A percentile compares a stretch with the other conserved stretches of the same genome.
These are phyloP conservation scores for Kernera saxatilis DNA, from an alignment of 345 rosid species.

Conservation along the genomic window DNA sequence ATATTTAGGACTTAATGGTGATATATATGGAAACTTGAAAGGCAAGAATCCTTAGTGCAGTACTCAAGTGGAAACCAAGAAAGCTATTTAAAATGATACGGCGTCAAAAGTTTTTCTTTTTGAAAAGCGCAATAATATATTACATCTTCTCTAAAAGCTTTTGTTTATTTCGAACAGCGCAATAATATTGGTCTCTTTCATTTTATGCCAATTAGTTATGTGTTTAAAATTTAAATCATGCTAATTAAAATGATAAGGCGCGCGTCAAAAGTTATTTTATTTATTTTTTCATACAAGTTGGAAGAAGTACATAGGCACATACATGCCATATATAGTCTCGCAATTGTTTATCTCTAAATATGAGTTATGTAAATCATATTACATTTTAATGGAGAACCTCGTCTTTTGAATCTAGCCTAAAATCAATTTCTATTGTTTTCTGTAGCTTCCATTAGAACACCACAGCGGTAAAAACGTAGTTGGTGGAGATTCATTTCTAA, in stretches of 20 bases:
- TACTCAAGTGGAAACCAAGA: not conserved
- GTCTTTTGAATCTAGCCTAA: not conserved
- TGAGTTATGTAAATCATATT: not conserved
- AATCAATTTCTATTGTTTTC: not conserved
- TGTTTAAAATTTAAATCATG: too few species aligned
- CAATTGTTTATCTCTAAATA: not conserved
- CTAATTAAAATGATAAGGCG: too few species aligned
- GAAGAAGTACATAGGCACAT: conserved; percentile 1
- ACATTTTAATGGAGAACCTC: not conserved
- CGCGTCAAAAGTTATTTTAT: too few species aligned
- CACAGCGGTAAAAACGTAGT: not conserved
- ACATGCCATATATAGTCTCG: not conserved
- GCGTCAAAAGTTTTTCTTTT: too few species aligned
- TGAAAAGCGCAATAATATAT: too few species aligned
- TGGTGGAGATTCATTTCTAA: not conserved
- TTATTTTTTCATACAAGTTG: not conserved
- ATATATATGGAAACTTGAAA: not conserved
- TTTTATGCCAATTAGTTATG: not conserved
- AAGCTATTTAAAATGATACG: too few species aligned
- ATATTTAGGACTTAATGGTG: not conserved
- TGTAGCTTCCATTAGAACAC: too few species aligned
- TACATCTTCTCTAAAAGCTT: too few species aligned
- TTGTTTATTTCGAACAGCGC: not conserved
- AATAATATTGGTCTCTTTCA: not conserved
- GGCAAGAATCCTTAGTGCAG: not conserved